Conservation (phyloP, 139 green algal genomes). For the Trebouxia sp. region DNA sequence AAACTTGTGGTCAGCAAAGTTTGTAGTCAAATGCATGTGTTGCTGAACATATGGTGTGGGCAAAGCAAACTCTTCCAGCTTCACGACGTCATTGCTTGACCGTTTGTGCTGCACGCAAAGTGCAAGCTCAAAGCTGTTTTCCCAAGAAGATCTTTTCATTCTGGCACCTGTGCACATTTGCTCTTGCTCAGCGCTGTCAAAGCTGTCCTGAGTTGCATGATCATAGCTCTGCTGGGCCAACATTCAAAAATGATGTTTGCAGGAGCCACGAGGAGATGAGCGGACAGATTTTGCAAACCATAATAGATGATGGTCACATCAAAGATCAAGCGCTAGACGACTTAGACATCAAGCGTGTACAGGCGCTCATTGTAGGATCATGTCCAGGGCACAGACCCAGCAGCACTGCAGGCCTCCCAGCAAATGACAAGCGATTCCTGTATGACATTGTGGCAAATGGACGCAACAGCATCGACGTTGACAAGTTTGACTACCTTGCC, state of each 20-base stretch:
- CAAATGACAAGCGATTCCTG: constrained; percentile 56
- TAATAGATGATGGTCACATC: constrained; percentile 57
- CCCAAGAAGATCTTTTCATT: too few relatives aligned
- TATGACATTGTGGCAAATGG: constrained; percentile 85
- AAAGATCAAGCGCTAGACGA: constrained; percentile 26
- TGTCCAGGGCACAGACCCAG: background rate
- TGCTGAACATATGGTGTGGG: too few relatives aligned
- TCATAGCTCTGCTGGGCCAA: background rate
- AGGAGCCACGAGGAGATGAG: constrained; percentile 80
- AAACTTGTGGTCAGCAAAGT: too few relatives aligned
- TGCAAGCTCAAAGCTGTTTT: too few relatives aligned
- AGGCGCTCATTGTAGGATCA: constrained; percentile 44
- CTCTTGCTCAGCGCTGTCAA: background rate
- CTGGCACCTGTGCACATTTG: too few relatives aligned
- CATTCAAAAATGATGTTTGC: background rate
- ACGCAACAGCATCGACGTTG: constrained; percentile 79
- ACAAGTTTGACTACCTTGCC: constrained; percentile 85
- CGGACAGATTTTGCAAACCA: constrained; percentile 59
- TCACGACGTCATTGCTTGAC: too few relatives aligned
- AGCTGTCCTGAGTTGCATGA: background rate
- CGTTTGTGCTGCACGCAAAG: too few relatives aligned
- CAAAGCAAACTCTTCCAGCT: too few relatives aligned
- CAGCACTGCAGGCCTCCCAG: background rate
- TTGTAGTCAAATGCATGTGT: too few relatives aligned
- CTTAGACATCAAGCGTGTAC: constrained; percentile 41